These are phyloP conservation scores for Musa itinerans DNA, from an alignment of 176 grass and related monocot genomes.

Conservation along the genomic window DNA sequence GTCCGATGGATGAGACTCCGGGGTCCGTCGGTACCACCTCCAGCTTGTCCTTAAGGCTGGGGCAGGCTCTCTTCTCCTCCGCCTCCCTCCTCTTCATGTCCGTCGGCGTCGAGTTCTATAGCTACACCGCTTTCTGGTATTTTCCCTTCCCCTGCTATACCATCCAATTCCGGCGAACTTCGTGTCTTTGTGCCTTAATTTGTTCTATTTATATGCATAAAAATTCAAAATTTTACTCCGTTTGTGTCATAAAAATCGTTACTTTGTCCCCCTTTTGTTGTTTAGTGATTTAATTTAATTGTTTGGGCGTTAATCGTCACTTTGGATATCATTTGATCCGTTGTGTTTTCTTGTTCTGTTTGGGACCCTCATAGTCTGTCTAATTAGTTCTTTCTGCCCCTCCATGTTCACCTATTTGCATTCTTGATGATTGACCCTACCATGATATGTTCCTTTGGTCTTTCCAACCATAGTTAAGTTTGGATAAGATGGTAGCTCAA, in stretches of 20 bases:
- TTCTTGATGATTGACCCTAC: too few species aligned
- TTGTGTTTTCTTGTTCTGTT: too few species aligned
- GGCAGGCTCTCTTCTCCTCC: slow-evolving; percentile 79
- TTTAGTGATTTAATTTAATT: not conserved
- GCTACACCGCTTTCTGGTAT: slow-evolving; percentile 88
- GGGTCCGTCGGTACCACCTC: slow-evolving; percentile 59
- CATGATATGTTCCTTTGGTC: not conserved
- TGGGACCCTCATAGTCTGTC: too few species aligned
- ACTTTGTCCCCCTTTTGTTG: not conserved
- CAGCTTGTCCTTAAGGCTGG: slow-evolving; percentile 66
- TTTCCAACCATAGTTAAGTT: not conserved
- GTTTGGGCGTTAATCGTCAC: too few species aligned
- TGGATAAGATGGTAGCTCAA: not conserved
- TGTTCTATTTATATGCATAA: not conserved
- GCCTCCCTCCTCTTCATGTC: slow-evolving; percentile 89
- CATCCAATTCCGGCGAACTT: not conserved
- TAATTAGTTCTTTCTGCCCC: too few species aligned
- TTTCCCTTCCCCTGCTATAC: not conserved
- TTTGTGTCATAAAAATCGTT: not conserved
- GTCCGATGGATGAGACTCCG: slow-evolving; percentile 15
- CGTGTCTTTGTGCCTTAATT: not conserved
- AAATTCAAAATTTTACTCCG: not conserved
- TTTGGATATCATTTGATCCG: too few species aligned
- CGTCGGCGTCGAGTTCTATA: slow-evolving; percentile 86
- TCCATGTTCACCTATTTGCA: too few species aligned